Percentiles rank a stretch among this genome's conserved stretches.
Evolutionary conservation across 202 grass and related monocot species (phyloP).

Genomic region (Carex arenaria): DNA sequence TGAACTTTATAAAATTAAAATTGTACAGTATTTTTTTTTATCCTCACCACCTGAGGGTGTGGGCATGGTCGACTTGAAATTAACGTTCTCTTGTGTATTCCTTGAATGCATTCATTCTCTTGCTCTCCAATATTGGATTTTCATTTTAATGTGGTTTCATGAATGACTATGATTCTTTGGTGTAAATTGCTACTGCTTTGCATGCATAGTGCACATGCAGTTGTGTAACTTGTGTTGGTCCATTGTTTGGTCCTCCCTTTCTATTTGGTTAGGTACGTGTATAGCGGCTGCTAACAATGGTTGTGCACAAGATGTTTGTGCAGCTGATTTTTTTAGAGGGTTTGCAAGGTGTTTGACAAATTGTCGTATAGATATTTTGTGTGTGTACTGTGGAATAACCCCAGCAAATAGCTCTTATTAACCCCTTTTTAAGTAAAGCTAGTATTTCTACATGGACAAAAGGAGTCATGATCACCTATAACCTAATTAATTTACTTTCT

Average conservation of each 20-base stretch:
- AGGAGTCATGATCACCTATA: background rate
- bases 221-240: background rate
- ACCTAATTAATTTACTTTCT: background rate
- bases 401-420: background rate
- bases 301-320: background rate
- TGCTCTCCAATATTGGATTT: background rate
- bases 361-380: background rate
- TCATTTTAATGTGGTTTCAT: background rate
- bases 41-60: background rate
- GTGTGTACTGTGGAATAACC: background rate
- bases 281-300: background rate
- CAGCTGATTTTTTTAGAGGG: background rate
- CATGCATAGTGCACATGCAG: background rate
- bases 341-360: background rate
- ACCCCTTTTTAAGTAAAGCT: background rate
- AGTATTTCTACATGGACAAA: background rate
- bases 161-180: background rate
- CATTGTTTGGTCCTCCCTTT: background rate
- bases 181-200: background rate
- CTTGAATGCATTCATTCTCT: background rate
- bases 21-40: no score
- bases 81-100: background rate
- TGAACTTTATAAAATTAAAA: background rate
- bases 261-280: background rate
- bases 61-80: background rate